These are phyloP conservation scores for Komagataella pastoris DNA, from an alignment of 805 yeast species.

Conservation along the genomic window DNA sequence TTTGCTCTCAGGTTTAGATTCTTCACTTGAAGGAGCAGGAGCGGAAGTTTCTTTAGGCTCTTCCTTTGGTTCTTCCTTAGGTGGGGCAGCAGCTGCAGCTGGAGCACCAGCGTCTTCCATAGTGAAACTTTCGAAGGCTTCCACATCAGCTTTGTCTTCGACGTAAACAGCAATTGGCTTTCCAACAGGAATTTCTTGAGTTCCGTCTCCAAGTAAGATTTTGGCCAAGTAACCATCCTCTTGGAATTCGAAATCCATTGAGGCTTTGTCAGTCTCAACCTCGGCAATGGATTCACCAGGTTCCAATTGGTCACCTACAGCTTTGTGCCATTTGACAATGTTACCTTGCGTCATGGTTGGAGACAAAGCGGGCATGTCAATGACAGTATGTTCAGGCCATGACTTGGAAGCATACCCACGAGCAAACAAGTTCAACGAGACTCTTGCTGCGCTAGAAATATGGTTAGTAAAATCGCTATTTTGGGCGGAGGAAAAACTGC, in stretches of 20 bases:
- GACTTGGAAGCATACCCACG: slow-evolving; percentile 10
- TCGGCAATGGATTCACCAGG: slow-evolving; percentile 96
- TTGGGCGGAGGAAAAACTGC: slow-evolving; percentile 3
- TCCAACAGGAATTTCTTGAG: slow-evolving; percentile 87
- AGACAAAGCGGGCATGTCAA: slow-evolving; percentile 97
- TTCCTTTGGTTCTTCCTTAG: slow-evolving; percentile 16
- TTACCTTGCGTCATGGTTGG: slow-evolving; percentile 98
- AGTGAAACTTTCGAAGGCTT: slow-evolving; percentile 80
- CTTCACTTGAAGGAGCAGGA: slow-evolving; percentile 14
- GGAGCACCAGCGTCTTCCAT: slow-evolving; percentile 63
- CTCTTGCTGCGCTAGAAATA: slow-evolving; percentile 4
- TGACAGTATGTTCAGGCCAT: slow-evolving; percentile 54
- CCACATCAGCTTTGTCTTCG: slow-evolving; percentile 71
- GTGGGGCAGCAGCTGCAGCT: slow-evolving; percentile 27
- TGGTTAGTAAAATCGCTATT: neutral
- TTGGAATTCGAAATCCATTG: slow-evolving; percentile 97
- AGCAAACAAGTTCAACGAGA: slow-evolving; percentile 9
- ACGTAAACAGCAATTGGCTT: slow-evolving; percentile 96
- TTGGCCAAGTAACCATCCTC: slow-evolving; percentile 92
- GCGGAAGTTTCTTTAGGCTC: slow-evolving; percentile 17
- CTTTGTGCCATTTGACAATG: slow-evolving; percentile 80
- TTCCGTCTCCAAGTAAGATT: slow-evolving; percentile 69
- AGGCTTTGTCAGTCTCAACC: slow-evolving; percentile 95
- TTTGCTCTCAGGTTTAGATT: slow-evolving; percentile 20
- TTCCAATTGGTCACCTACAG: slow-evolving; percentile 72